A percentile compares a stretch with the other conserved stretches of the same genome.
These are phyloP conservation scores for Myriosclerotinia duriaeana DNA, from an alignment of 2,329 filamentous ascomycete genomes.

Conservation along the genomic window DNA sequence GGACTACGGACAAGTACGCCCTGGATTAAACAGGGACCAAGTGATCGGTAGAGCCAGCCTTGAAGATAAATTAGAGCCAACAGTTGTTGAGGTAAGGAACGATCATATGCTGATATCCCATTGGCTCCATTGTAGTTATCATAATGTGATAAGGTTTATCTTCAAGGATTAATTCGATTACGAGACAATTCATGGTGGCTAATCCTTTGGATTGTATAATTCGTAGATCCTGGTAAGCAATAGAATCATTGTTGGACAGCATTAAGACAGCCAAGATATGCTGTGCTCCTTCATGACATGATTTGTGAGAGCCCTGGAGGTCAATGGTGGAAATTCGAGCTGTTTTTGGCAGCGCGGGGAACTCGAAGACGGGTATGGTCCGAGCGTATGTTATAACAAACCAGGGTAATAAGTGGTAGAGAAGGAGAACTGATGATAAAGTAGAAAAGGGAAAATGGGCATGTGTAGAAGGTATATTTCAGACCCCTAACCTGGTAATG, in stretches of 20 bases:
- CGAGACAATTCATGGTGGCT: neutral
- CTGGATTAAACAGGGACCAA: neutral
- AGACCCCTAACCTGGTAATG: too few species aligned
- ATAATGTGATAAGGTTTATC: constrained; percentile 22
- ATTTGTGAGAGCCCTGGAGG: too few species aligned
- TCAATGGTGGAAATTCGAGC: constrained; percentile 13
- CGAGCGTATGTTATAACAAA: neutral
- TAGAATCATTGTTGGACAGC: too few species aligned
- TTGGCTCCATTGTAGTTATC: constrained; percentile 4
- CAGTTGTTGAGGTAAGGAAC: neutral
- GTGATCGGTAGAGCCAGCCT: neutral
- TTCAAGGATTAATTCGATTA: constrained; percentile 14
- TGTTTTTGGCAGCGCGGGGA: constrained; percentile 16
- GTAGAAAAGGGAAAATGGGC: too few species aligned
- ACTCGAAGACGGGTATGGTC: neutral
- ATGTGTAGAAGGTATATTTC: too few species aligned
- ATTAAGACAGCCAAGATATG: neutral
- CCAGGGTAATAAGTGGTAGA: neutral
- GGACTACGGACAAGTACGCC: neutral
- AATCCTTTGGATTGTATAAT: neutral
- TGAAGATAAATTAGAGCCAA: constrained; percentile 2
- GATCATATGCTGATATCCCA: neutral
- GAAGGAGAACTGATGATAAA: too few species aligned
- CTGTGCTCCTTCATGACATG: too few species aligned
- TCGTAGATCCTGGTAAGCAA: neutral